These are phyloP conservation scores for Cytospora piceae DNA, from an alignment of 2,329 filamentous ascomycete genomes.

Conservation along the genomic window DNA sequence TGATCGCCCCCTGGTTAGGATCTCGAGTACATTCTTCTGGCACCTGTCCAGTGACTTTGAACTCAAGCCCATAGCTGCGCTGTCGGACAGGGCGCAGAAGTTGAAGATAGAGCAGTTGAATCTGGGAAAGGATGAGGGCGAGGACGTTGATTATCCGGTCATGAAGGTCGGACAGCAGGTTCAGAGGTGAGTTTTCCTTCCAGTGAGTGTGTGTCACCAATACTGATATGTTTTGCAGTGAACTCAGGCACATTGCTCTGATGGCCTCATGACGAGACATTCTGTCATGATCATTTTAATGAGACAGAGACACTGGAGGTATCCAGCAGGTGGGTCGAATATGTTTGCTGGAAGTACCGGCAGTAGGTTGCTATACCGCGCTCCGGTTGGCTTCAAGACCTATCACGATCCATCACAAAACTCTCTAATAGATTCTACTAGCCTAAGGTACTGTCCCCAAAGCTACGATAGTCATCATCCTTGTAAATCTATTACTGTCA, in stretches of 20 bases:
- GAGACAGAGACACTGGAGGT: not conserved
- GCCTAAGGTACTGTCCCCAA: no score
- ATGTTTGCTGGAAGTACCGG: no score
- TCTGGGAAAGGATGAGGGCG: constrained; percentile 58
- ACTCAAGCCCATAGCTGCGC: constrained; percentile 53
- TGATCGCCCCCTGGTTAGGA: constrained; percentile 57
- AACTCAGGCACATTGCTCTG: constrained; percentile 58
- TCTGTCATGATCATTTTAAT: no score
- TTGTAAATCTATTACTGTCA: no score
- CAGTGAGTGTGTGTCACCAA: constrained; percentile 24
- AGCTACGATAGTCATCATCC: no score
- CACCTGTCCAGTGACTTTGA: constrained; percentile 62
- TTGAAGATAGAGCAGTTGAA: constrained; percentile 52
- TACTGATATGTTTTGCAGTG: constrained; percentile 37
- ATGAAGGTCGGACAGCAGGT: constrained; percentile 66
- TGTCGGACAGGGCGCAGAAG: constrained; percentile 49
- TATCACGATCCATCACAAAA: no score
- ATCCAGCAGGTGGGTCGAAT: not conserved
- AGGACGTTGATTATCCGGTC: constrained; percentile 49
- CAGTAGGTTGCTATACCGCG: no score
- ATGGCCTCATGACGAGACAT: constrained; percentile 44
- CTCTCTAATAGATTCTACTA: no score
- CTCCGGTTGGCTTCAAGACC: no score
- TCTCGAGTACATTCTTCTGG: constrained; percentile 66
- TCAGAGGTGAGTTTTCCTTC: constrained; percentile 49